Percentiles rank a stretch among this genome's conserved stretches.
phyloP scores from a whole-genome alignment of 2,329 filamentous ascomycete species.

The Amauroascus niger region DNA sequence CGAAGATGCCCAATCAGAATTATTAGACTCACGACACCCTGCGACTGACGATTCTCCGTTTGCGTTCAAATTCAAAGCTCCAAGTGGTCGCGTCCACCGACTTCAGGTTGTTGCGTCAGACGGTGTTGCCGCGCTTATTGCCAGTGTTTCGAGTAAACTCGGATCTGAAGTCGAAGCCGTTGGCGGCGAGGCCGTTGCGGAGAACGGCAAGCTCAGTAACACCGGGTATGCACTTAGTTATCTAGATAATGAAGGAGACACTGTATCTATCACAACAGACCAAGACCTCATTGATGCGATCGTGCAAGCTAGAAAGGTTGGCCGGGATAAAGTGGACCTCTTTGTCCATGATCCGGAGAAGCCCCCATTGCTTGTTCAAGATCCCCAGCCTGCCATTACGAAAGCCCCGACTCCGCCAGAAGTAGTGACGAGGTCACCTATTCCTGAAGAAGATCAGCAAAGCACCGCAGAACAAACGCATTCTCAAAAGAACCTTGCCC shows the following conservation, averaged over 20 bases:
- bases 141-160: constrained; percentile 71
- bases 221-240: constrained; percentile 89
- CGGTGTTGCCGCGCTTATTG: constrained; percentile 70
- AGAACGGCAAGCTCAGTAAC: constrained; percentile 66
- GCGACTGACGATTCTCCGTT: constrained; percentile 63
- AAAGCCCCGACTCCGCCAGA: constrained; percentile 46
- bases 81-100: constrained; percentile 85
- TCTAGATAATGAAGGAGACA: constrained; percentile 91
- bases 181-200: constrained; percentile 67
- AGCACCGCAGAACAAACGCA: constrained; percentile 15
- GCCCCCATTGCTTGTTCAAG: constrained; percentile 61
- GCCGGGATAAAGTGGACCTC: constrained; percentile 86
- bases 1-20: constrained; percentile 61
- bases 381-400: constrained; percentile 47
- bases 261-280: constrained; percentile 92
- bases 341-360: constrained; percentile 92
- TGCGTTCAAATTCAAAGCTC: constrained; percentile 98
- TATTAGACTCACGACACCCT: constrained; percentile 49
- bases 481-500: constrained; percentile 39
- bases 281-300: constrained; percentile 88
- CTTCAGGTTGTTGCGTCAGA: constrained; percentile 73
- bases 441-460: constrained; percentile 46
- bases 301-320: constrained; percentile 63
- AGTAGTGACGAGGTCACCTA: constrained; percentile 42
- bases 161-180: constrained; percentile 73